Conservation (phyloP, 2,329 filamentous ascomycete species). For the Penicillium sp. region DNA sequence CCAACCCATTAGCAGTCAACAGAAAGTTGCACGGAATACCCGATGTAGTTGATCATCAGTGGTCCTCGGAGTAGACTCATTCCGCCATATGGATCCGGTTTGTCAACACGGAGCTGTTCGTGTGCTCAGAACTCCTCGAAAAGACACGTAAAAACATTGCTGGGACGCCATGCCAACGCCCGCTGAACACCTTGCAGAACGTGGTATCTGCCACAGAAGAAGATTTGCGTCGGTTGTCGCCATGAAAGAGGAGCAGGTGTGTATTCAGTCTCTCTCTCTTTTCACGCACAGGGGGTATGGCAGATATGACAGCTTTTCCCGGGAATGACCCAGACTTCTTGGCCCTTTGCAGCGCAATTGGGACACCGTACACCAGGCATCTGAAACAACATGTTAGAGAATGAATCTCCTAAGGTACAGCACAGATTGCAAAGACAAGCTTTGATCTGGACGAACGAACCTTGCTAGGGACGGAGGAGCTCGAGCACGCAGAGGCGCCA, state of each 20-base stretch:
- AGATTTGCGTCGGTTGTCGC: background rate
- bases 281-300: slow-evolving; percentile 36
- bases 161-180: background rate
- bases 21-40: background rate
- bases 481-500: slow-evolving; percentile 13
- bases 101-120: background rate
- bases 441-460: slow-evolving; percentile 13
- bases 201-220: background rate
- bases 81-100: background rate
- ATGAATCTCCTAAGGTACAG: background rate
- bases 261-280: no score
- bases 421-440: background rate
- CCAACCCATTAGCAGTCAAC: background rate
- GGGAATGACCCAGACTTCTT: slow-evolving; percentile 50
- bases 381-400: slow-evolving; percentile 24
- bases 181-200: background rate
- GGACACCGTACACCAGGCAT: slow-evolving; percentile 51
- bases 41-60: background rate
- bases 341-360: slow-evolving; percentile 37
- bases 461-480: slow-evolving; percentile 16
- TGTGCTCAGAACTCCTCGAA: background rate
- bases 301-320: slow-evolving; percentile 50
- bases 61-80: no score
- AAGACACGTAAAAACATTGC: background rate
- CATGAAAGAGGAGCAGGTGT: background rate